Base-by-base conservation (phyloP, 2,329 filamentous ascomycete species). In the Trichophyton benhamiae region DNA sequence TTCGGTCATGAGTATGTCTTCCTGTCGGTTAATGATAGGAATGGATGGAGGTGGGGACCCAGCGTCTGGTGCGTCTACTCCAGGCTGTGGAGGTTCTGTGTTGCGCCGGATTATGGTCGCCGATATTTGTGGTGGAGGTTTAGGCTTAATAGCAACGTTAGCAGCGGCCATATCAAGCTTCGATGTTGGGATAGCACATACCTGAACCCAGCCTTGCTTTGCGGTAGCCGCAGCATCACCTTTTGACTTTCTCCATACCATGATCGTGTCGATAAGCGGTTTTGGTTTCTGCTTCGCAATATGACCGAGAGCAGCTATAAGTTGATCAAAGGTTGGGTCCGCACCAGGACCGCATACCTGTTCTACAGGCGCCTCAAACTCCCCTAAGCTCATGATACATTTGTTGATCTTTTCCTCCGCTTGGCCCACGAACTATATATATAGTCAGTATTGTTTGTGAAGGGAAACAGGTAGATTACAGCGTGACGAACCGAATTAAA, bases 191-290 rank as follows among this genome's bases (percentile, higher is more conserved):
- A 5, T 6, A n/a, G 13, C 27, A 59, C 61, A 67, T 68, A 75
- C 71, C 63, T 69, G 72, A 60, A 64, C 70, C 66, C 58, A 66
- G 62, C 68, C 68, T 57, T 78, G 76, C 59, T 78, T 77, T 30
- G 87, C 86, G 65, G 87, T 83, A 67, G 84, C 87, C 30, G 91
- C 91, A 22, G 87, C 85, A 74, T 97, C 92, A 66, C 91, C 95
- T 77, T 97, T 97, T 66, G 85, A 89, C 74, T 96, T 97, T 61
- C 94, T 86, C 94, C 94, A 99, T 36, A 95, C 82, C 89, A 99
- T 99, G 73, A 99, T 91, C 20, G 89, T 91, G 74, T 99, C 94
- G 69, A 99, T 96, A 59, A 99, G 77, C 3, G 91, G 89, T 72
- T 95, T 97, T 3, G 95, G 95, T 71, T 95, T 95, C 66, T 91